Evolutionary conservation across 345 rosid genomes (phyloP).

Genomic region (Microthlaspi erraticum): DNA sequence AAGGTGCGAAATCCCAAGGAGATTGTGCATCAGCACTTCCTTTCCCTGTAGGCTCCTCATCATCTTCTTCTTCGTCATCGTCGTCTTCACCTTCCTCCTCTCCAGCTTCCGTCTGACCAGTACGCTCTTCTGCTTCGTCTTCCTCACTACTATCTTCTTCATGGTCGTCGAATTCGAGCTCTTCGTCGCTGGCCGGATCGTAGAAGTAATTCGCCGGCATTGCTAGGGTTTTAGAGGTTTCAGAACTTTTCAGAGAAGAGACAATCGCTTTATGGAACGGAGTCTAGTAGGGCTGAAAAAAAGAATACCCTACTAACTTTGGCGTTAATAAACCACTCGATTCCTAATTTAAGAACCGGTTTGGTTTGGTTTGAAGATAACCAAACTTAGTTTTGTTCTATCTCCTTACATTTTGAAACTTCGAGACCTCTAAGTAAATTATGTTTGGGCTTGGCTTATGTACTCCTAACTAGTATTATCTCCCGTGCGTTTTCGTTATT

Average conservation of each 20-base stretch:
- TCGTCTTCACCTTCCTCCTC: conserved; percentile 30
- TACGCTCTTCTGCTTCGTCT: conserved; percentile 46
- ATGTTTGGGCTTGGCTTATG: conserved; percentile 16
- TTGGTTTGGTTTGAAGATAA: conserved; percentile 8
- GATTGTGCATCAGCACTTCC: conserved; percentile 55
- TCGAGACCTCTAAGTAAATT: neutral
- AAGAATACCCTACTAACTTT: neutral
- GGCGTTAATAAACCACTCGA: neutral
- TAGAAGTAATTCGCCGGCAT: conserved; percentile 51
- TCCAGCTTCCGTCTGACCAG: conserved; percentile 29
- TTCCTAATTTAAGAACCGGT: conserved; percentile 7
- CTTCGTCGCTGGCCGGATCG: conserved; percentile 80
- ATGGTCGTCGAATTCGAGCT: conserved; percentile 42
- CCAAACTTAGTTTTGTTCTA: conserved; percentile 1
- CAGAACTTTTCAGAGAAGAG: conserved; percentile 5
- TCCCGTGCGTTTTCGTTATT: too few relatives aligned
- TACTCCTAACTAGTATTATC: too few relatives aligned
- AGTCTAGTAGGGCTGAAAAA: conserved; percentile 8
- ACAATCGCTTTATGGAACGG: conserved; percentile 1
- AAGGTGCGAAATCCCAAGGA: conserved; percentile 90
- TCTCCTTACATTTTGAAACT: neutral
- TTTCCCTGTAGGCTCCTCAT: conserved; percentile 40
- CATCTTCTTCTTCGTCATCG: conserved; percentile 44
- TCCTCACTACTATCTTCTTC: conserved; percentile 45
- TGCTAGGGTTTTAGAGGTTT: conserved; percentile 44